A percentile compares a stretch with the other conserved stretches of the same genome.
These are phyloP conservation scores for Hirsutella minnesotensis DNA, from an alignment of 2,329 filamentous ascomycete genomes.

Conservation along the genomic window DNA sequence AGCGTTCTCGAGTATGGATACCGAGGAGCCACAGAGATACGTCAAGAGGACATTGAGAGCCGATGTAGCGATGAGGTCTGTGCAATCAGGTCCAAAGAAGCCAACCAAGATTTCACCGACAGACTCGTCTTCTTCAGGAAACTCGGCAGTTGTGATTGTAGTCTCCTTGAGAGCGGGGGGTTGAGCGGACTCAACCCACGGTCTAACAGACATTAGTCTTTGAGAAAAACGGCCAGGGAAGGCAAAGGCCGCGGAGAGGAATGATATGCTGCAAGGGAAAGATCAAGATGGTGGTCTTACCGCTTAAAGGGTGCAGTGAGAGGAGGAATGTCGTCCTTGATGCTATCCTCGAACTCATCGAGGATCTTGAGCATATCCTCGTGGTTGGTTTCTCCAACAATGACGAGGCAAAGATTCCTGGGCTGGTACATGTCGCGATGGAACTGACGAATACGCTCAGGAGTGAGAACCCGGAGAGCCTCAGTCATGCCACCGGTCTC, in stretches of 20 bases:
- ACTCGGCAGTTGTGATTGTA: constrained; percentile 67
- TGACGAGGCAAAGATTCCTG: constrained; percentile 80
- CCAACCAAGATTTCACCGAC: constrained; percentile 77
- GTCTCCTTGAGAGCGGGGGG: constrained; percentile 63
- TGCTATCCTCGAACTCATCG: constrained; percentile 78
- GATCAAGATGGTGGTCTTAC: constrained; percentile 17
- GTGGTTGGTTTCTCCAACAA: constrained; percentile 88
- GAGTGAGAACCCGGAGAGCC: constrained; percentile 71
- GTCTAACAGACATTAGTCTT: constrained; percentile 24
- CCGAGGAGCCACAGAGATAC: constrained; percentile 87
- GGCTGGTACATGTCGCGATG: constrained; percentile 97
- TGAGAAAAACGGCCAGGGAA: no score
- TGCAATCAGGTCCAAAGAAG: constrained; percentile 78
- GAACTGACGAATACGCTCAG: constrained; percentile 86
- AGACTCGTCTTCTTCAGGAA: constrained; percentile 93
- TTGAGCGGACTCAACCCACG: constrained; percentile 82
- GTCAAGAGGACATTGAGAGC: constrained; percentile 71
- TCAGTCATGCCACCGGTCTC: constrained; percentile 98
- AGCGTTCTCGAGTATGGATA: constrained; percentile 81
- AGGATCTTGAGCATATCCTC: constrained; percentile 67
- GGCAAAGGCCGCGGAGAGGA: no score
- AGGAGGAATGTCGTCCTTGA: constrained; percentile 69
- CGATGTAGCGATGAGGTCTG: constrained; percentile 52
- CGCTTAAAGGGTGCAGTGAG: constrained; percentile 65
- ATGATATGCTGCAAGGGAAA: no score